Evolutionary conservation across 1,284 basidiomycete species (phyloP), one percentile per base, ranked within the genome.

Genomic region (Pseudomicrostroma phylloplanum): DNA sequence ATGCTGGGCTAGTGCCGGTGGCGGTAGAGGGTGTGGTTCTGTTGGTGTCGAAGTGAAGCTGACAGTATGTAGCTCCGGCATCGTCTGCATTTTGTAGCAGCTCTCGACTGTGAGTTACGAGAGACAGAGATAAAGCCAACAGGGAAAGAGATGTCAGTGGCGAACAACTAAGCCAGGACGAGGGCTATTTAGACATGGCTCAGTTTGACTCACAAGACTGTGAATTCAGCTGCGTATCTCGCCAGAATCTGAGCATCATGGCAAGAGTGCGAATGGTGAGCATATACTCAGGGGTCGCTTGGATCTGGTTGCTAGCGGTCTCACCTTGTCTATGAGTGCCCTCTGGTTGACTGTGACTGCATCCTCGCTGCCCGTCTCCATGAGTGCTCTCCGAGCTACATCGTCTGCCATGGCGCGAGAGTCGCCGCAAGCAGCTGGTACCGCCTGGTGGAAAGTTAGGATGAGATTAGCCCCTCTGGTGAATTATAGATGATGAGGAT

Each of bases 51-150:
- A 79, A 76, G 46, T 73, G 71, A 12, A 79, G 70, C 65, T 78
- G 74, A 63, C 77, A 79, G 48, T 69, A 65, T 8, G 69, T 68
- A 6, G 92, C 89, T 48, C 86, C 87, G 0, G 91, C 92, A 81
- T 97, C 94, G 77, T 97, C 93, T 15, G 93, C 93, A 76, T 97
- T 97, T 82, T 97, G 84, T 84, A 96, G 82, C 11, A 96, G 85
- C 78, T 97, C 93, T 4, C 43, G 15, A 48, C 30, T 36, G 30
- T 36, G 30, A 9, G 9, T 4, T 36, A 9, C 9, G 9, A 9
- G 30, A 36, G 30, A n/a, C n/a, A 9, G 30, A 36, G 30, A 36
- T 9, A 9, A 9, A 36, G 30, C 9, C 4, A 36, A 3, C 30
- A 36, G 30, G 9, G 9, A 9, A 36, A 36, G 30, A 36, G 30